These are phyloP conservation scores for Somion occarium DNA, from an alignment of 1,284 basidiomycete species.

Conservation along the genomic window DNA sequence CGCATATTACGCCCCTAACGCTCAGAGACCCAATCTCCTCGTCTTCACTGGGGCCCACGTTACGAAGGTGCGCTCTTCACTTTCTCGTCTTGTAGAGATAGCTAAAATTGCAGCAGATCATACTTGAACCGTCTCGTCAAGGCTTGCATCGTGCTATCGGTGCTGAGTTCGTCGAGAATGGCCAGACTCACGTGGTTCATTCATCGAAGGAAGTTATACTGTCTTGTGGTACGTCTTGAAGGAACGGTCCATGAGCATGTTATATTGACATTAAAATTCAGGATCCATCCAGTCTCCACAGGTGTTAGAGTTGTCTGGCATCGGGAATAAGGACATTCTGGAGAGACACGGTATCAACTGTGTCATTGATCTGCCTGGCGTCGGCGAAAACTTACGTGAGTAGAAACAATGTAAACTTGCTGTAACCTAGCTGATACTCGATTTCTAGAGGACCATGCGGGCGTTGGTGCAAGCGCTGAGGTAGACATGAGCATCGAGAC, in stretches of 20 bases:
- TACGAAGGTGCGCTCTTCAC: not conserved
- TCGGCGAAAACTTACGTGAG: constrained; percentile 10
- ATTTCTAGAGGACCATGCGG: constrained; percentile 10
- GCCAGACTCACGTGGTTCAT: not conserved
- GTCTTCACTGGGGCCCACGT: constrained; percentile 6
- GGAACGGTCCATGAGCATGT: too few species aligned
- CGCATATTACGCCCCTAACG: constrained; percentile 7
- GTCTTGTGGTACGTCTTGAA: constrained; percentile 15
- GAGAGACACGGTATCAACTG: constrained; percentile 11
- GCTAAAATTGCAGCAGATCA: too few species aligned
- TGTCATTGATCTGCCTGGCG: constrained; percentile 14
- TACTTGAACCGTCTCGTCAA: too few species aligned
- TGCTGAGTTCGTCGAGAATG: constrained; percentile 7
- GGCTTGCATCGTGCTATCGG: constrained; percentile 10
- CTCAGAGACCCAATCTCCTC: not conserved
- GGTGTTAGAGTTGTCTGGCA: constrained; percentile 17
- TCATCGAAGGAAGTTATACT: constrained; percentile 16
- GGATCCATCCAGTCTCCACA: constrained; percentile 2
- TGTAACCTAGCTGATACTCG: too few species aligned
- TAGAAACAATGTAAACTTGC: too few species aligned
- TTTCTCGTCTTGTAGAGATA: too few species aligned
- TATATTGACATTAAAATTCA: too few species aligned
- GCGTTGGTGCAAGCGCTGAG: constrained; percentile 2
- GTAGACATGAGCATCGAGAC: constrained; percentile 3
- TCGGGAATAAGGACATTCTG: constrained; percentile 14